Conservation (phyloP, 2,329 filamentous ascomycete species). For the Hysterium pulicare region DNA sequence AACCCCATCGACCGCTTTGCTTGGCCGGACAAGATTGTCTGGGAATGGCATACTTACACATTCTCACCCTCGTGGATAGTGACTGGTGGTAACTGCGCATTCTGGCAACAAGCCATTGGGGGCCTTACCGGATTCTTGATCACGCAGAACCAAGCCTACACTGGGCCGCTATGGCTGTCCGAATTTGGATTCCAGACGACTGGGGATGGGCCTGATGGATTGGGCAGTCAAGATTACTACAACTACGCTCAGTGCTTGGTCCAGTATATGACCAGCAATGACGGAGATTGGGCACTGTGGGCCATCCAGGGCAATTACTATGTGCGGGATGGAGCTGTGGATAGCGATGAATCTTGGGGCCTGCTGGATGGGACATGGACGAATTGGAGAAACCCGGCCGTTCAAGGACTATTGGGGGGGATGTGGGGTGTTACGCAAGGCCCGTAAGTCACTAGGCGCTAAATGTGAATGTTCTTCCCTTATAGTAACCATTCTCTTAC, state of each 20-base stretch:
- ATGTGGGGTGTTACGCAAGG: too few relatives aligned
- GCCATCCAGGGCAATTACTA: conserved; percentile 59
- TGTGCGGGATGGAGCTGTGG: conserved; percentile 47
- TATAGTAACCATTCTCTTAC: too few relatives aligned
- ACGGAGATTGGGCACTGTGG: conserved; percentile 59
- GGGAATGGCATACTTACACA: conserved; percentile 58
- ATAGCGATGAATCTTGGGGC: conserved; percentile 50
- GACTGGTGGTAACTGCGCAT: conserved; percentile 39
- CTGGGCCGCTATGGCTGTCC: conserved; percentile 53
- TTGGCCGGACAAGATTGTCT: conserved; percentile 50
- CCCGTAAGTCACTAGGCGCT: too few relatives aligned
- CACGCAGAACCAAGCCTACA: conserved; percentile 45
- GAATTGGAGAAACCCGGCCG: too few relatives aligned
- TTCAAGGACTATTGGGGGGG: too few relatives aligned
- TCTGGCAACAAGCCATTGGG: conserved; percentile 46
- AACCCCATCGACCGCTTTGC: conserved; percentile 43
- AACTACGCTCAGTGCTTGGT: conserved; percentile 45
- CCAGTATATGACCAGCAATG: conserved; percentile 51
- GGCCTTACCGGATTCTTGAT: conserved; percentile 52
- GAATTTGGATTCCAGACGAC: conserved; percentile 51
- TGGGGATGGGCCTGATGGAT: too few relatives aligned
- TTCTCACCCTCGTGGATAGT: conserved; percentile 42
- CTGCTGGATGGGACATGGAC: too few relatives aligned
- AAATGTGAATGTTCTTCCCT: too few relatives aligned
- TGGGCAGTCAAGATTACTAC: too few relatives aligned